These are phyloP conservation scores for Fragaria nilgerrensis DNA, from an alignment of 306 rosid genomes.

Conservation along the genomic window DNA sequence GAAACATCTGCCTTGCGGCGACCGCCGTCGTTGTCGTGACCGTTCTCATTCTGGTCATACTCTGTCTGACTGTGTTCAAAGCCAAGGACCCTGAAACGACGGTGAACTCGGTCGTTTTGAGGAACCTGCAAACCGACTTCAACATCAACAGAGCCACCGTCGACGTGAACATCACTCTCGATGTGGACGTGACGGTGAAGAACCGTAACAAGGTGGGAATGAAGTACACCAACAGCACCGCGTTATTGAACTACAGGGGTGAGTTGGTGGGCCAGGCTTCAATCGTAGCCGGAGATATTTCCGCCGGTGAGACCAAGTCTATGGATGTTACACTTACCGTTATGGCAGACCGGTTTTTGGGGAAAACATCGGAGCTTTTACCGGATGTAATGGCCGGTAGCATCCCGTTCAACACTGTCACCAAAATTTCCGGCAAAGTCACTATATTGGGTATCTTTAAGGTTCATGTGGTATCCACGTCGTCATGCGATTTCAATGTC, in stretches of 20 bases:
- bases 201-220: slow-evolving; percentile 59
- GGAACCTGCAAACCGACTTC: slow-evolving; percentile 29
- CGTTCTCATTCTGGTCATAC: slow-evolving; percentile 22
- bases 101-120: slow-evolving; percentile 28
- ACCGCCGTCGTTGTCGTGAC: slow-evolving; percentile 3
- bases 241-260: slow-evolving; percentile 56
- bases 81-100: slow-evolving; percentile 29
- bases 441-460: slow-evolving; percentile 41
- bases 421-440: slow-evolving; percentile 41
- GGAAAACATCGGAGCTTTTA: slow-evolving; percentile 7
- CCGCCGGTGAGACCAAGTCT: slow-evolving; percentile 25
- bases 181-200: slow-evolving; percentile 30
- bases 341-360: slow-evolving; percentile 54
- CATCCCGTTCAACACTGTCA: slow-evolving; percentile 41
- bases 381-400: slow-evolving; percentile 36
- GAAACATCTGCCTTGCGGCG: slow-evolving; percentile 22
- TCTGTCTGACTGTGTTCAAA: slow-evolving; percentile 54
- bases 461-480: slow-evolving; percentile 28
- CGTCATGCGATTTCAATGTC: slow-evolving; percentile 57
- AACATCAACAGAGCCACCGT: slow-evolving; percentile 13
- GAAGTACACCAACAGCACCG: slow-evolving; percentile 35
- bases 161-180: slow-evolving; percentile 45
- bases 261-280: slow-evolving; percentile 48
- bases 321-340: slow-evolving; percentile 46
- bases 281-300: slow-evolving; percentile 35